Base-by-base conservation (phyloP, 139 green algal genomes). In the Micractinium conductrix region DNA sequence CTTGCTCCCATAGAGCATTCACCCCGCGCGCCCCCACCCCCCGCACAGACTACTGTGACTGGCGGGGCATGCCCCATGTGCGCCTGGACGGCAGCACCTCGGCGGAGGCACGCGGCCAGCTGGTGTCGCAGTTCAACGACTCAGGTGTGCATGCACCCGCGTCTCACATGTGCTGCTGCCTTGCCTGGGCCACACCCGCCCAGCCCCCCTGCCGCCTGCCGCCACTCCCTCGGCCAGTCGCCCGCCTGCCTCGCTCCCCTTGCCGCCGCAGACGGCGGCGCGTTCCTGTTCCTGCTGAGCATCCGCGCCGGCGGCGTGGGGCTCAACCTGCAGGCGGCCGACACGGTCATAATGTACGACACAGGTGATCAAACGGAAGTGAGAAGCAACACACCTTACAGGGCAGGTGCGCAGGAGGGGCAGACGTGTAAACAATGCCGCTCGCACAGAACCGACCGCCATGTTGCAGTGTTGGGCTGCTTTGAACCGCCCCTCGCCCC, bases 241-340 rank as follows among this genome's bases (percentile, higher is more conserved):
- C 30, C 1, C n/a, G 28, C 63, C 5, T 37, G 65, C 62, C 62
- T 6, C 16, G 62, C 4, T 40, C 28, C 7, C 10, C 65, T 40
- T 1, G 4, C 78, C n/a, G n/a, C 40, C 38, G 48, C 83, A 53
- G 94, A 86, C 38, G 95, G 90, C 22, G 81, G 87, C 8, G 97
- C 96, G 85, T 99, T 99, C 89, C 92, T 92, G 24, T 99, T 99
- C 90, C 91, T 99, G 90, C 95, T 99, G 78, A 97, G 92, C 62
- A 97, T 96, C 28, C 90, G 95, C 0, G 95, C 95, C 17, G 95
- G 95, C 19, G 95, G 95, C 0, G 89, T 98, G 79, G 95, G 95
- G 43, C 94, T 98, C 67, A 98, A 98, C 87, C 95, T 98, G 81
- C 93, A 94, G 74, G 73, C 4, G 2, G 94, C 94, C 16, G 94